A percentile compares a stretch with the other conserved stretches of the same genome.
Evolutionary conservation across 257 asterid genomes (phyloP).

Genomic region (Plantago elongata): DNA sequence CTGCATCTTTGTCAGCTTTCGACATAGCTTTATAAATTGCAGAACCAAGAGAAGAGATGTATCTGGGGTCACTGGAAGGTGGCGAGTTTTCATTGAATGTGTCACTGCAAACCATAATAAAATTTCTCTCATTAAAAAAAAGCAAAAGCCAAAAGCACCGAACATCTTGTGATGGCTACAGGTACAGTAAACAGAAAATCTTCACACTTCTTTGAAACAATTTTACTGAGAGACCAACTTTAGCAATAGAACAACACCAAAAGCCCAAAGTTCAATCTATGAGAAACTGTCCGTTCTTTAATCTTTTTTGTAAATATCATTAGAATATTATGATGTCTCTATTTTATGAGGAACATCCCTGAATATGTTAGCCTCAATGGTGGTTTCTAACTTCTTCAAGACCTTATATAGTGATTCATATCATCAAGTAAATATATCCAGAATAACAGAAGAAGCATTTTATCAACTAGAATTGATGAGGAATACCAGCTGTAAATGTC

Average conservation of each 20-base stretch:
- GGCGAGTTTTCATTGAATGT: slow-evolving; percentile 93
- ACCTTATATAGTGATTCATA: background rate
- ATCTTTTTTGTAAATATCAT: too few species aligned
- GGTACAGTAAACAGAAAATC: too few species aligned
- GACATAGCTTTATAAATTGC: slow-evolving; percentile 88
- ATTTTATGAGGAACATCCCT: too few species aligned
- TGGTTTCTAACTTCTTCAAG: background rate
- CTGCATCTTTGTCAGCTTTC: slow-evolving; percentile 74
- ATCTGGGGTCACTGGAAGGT: slow-evolving; percentile 78
- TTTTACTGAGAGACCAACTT: too few species aligned
- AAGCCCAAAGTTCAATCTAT: too few species aligned
- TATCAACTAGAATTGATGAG: slow-evolving; percentile 17
- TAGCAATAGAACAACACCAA: too few species aligned
- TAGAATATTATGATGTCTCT: too few species aligned
- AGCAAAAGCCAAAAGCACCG: too few species aligned
- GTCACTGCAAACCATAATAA: slow-evolving; percentile 54
- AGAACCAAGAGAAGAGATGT: slow-evolving; percentile 85
- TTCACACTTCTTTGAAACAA: too few species aligned
- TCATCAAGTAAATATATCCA: background rate
- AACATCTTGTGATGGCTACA: too few species aligned
- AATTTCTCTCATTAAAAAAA: too few species aligned
- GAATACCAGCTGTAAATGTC: slow-evolving; percentile 89
- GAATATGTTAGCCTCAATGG: background rate
- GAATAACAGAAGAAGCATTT: slow-evolving; percentile 6
- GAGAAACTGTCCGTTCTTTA: too few species aligned